phyloP scores from a whole-genome alignment of 805 yeast genomes.

The Maudiozyma barnettii region DNA sequence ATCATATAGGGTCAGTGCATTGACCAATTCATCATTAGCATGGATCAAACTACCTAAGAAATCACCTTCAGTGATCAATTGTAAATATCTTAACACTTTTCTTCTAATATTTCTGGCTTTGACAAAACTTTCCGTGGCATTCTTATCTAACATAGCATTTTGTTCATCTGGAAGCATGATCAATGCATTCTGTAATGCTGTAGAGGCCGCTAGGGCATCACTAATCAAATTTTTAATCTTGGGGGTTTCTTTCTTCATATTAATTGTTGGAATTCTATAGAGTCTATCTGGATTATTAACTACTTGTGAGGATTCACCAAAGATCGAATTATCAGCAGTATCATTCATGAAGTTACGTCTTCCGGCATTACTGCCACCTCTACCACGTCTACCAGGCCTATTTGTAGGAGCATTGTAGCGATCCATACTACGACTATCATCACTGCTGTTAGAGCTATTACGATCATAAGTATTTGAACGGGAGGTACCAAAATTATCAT shows the following conservation, averaged over 20 bases:
- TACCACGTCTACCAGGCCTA: background rate
- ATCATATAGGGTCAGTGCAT: constrained; percentile 62
- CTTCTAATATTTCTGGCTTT: constrained; percentile 68
- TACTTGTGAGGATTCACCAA: constrained; percentile 24
- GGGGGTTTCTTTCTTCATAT: constrained; percentile 63
- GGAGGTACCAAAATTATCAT: background rate
- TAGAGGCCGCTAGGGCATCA: constrained; percentile 65
- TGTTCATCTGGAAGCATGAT: constrained; percentile 37
- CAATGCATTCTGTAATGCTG: constrained; percentile 55
- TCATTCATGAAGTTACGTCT: constrained; percentile 38
- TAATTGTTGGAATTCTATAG: constrained; percentile 57
- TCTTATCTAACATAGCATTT: constrained; percentile 53
- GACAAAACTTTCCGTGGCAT: constrained; percentile 58
- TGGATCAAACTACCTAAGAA: constrained; percentile 77
- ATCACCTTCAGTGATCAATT: constrained; percentile 75
- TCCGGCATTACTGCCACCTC: constrained; percentile 14
- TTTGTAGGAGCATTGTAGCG: background rate
- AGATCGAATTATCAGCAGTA: constrained; percentile 38
- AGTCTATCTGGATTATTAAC: constrained; percentile 14
- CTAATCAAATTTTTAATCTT: constrained; percentile 60
- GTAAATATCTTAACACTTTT: constrained; percentile 71
- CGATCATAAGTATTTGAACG: background rate
- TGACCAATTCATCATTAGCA: constrained; percentile 85
- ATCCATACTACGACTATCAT: background rate
- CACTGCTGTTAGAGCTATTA: background rate